These are phyloP conservation scores for Phellopilus nigrolimitatus DNA, from an alignment of 1,284 basidiomycete species.

Conservation along the genomic window DNA sequence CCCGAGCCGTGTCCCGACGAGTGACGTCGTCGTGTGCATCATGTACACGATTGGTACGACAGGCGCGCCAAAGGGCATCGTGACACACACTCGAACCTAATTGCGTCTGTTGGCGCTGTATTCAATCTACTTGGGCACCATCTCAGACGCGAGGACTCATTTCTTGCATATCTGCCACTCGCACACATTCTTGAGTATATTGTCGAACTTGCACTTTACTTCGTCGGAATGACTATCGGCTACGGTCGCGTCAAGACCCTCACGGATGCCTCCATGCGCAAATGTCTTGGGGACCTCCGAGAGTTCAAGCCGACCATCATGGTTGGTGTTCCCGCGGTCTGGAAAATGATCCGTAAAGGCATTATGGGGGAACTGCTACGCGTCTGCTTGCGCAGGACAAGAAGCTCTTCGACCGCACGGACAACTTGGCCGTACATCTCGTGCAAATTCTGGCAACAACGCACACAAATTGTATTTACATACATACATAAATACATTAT, in stretches of 20 bases:
- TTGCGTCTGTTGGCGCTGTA: conserved; percentile 80
- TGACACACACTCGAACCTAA: conserved; percentile 82
- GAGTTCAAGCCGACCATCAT: conserved; percentile 82
- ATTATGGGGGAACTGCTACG: conserved; percentile 78
- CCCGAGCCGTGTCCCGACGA: conserved; percentile 48
- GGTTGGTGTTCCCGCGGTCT: conserved; percentile 89
- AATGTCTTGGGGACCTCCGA: conserved; percentile 86
- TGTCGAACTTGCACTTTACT: conserved; percentile 65
- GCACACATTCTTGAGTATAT: conserved; percentile 91
- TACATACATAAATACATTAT: too few species aligned
- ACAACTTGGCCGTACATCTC: too few species aligned
- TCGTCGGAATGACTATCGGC: conserved; percentile 73
- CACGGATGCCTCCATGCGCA: conserved; percentile 84
- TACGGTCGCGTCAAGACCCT: conserved; percentile 96
- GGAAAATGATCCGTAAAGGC: conserved; percentile 91
- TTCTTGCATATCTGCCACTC: conserved; percentile 89
- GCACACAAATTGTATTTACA: too few species aligned
- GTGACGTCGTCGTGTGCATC: conserved; percentile 78
- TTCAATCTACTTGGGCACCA: conserved; percentile 75
- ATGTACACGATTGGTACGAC: conserved; percentile 98
- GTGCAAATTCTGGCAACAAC: too few species aligned
- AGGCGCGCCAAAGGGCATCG: conserved; percentile 90
- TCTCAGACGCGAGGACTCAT: conserved; percentile 63
- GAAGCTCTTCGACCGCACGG: too few species aligned
- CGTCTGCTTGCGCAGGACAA: too few species aligned